phyloP scores from a whole-genome alignment of 2,329 filamentous ascomycete species.

The Penicillium capsulatum region DNA sequence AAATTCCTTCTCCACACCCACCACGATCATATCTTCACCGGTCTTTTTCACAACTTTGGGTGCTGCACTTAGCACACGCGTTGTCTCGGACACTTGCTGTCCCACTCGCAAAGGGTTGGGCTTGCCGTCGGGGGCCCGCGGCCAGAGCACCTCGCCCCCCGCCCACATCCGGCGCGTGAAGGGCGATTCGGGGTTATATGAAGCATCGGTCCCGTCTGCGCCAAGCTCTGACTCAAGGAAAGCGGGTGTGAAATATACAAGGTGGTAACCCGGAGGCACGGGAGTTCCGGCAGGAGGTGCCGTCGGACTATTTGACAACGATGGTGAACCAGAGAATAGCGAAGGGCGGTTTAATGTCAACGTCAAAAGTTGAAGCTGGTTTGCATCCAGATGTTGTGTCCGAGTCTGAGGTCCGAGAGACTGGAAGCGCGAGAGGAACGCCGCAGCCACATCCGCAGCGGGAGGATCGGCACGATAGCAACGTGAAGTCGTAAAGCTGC shows the following conservation, averaged over 20 bases:
- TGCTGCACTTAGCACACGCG: slow-evolving; percentile 51
- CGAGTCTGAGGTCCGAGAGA: slow-evolving; percentile 42
- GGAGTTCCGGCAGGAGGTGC: slow-evolving; percentile 45
- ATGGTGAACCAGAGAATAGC: slow-evolving; percentile 39
- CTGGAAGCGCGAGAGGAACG: slow-evolving; percentile 43
- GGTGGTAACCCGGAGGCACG: slow-evolving; percentile 58
- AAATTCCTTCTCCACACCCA: slow-evolving; percentile 60
- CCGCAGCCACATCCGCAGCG: slow-evolving; percentile 27
- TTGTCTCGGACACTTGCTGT: slow-evolving; percentile 55
- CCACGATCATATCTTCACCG: slow-evolving; percentile 60
- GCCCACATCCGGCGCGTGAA: slow-evolving; percentile 67
- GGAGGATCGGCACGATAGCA: neutral
- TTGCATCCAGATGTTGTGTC: slow-evolving; percentile 55
- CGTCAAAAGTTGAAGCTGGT: slow-evolving; percentile 60
- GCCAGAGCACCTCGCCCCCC: slow-evolving; percentile 57
- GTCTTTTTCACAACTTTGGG: slow-evolving; percentile 53
- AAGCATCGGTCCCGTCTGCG: slow-evolving; percentile 56
- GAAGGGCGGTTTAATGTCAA: slow-evolving; percentile 53
- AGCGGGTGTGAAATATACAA: slow-evolving; percentile 60
- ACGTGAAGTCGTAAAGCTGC: slow-evolving; percentile 8
- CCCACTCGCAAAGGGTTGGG: slow-evolving; percentile 50
- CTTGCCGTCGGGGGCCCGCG: slow-evolving; percentile 26
- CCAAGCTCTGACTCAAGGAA: slow-evolving; percentile 55
- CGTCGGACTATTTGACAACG: slow-evolving; percentile 37
- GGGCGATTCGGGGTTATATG: slow-evolving; percentile 56